A percentile compares a stretch with the other conserved stretches of the same genome.
Conservation (phyloP, 768 basidiomycete species). For the Tylopilus felleus region DNA sequence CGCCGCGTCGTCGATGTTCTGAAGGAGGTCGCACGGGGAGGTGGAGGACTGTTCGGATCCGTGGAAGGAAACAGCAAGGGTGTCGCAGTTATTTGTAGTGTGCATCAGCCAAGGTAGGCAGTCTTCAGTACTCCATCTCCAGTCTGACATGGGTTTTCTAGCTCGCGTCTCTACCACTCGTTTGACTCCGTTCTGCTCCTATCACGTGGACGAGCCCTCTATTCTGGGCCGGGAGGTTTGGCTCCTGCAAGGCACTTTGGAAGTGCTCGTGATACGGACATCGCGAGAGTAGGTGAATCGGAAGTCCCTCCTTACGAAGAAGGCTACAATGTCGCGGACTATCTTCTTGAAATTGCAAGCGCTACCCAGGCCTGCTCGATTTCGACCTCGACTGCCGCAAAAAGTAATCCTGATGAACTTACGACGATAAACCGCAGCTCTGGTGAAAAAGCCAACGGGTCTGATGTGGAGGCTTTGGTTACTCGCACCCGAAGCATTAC, state of each 20-base stretch:
- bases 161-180: constrained; percentile 78
- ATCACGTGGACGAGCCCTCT: constrained; percentile 72
- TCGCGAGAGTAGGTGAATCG: constrained; percentile 34
- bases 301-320: constrained; percentile 54
- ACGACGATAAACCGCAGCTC: background rate
- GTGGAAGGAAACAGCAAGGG: constrained; percentile 44
- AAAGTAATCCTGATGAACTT: constrained; percentile 2
- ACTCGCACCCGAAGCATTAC: constrained; percentile 14
- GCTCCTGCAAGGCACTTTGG: constrained; percentile 69
- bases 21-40: constrained; percentile 61
- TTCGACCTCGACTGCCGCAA: constrained; percentile 23
- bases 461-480: constrained; percentile 21
- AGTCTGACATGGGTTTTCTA: constrained; percentile 21
- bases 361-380: constrained; percentile 50
- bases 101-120: constrained; percentile 75
- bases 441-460: constrained; percentile 12
- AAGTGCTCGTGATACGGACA: constrained; percentile 20
- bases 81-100: constrained; percentile 80
- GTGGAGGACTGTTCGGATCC: constrained; percentile 23
- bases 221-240: constrained; percentile 73
- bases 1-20: constrained; percentile 76
- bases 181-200: constrained; percentile 83
- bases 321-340: constrained; percentile 92
- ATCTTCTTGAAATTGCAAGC: constrained; percentile 84
- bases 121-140: background rate